A percentile compares a stretch with the other conserved stretches of the same genome.
These are phyloP conservation scores for Exophiala sp. DNA, from an alignment of 2,329 filamentous ascomycete genomes.

Conservation along the genomic window DNA sequence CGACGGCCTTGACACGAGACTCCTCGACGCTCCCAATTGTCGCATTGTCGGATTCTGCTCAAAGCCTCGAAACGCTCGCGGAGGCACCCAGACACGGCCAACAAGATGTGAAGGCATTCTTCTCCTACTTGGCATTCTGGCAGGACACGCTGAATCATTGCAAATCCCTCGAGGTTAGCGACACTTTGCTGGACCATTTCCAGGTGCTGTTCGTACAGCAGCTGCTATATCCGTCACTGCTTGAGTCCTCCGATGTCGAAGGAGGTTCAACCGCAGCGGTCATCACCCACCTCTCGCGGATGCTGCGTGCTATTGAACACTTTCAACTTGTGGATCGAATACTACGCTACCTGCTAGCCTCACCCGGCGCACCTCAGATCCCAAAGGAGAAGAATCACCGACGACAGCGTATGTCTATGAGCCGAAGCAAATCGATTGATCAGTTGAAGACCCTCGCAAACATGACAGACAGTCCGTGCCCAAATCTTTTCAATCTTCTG, in stretches of 20 bases:
- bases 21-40: conserved; percentile 73
- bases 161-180: conserved; percentile 84
- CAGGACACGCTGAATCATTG: conserved; percentile 97
- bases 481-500: conserved; percentile 86
- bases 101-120: conserved; percentile 84
- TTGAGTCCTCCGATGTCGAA: conserved; percentile 96
- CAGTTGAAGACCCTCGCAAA: conserved; percentile 75
- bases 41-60: conserved; percentile 82
- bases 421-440: conserved; percentile 84
- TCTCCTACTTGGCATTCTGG: conserved; percentile 95
- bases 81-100: conserved; percentile 73
- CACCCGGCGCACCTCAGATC: conserved; percentile 47
- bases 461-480: conserved; percentile 72
- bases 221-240: conserved; percentile 87
- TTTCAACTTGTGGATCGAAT: conserved; percentile 93
- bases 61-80: conserved; percentile 69
- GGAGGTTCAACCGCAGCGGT: conserved; percentile 96
- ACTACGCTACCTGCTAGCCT: conserved; percentile 82
- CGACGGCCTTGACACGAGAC: conserved; percentile 71
- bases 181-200: conserved; percentile 92
- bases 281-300: conserved; percentile 84
- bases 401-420: conserved; percentile 44
- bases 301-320: conserved; percentile 87
- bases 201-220: conserved; percentile 95
- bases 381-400: conserved; percentile 35